phyloP scores from a whole-genome alignment of 139 green algal species.

The Tetratostichococcus sp. region DNA sequence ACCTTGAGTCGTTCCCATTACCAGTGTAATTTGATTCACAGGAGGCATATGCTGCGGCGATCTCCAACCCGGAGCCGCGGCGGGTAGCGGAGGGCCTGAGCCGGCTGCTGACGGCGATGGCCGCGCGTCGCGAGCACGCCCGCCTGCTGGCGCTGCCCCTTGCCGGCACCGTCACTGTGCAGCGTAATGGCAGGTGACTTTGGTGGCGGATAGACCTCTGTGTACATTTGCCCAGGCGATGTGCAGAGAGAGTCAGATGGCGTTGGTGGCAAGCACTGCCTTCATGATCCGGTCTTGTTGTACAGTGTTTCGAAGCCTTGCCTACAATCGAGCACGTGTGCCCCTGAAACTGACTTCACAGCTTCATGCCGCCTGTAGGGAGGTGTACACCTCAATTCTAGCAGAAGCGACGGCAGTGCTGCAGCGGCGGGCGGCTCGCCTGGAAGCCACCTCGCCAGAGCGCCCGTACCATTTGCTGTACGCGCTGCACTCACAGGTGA shows the following conservation, averaged over 20 bases:
- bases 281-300: no score
- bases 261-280: no score
- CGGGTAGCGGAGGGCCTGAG: slow-evolving; percentile 33
- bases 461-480: slow-evolving; percentile 27
- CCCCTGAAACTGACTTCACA: not conserved
- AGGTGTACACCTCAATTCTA: slow-evolving; percentile 9
- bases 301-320: no score
- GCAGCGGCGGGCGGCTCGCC: slow-evolving; percentile 11
- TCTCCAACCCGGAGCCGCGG: slow-evolving; percentile 23
- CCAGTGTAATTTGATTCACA: slow-evolving; percentile 1
- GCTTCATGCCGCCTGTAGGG: not conserved
- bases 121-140: slow-evolving; percentile 2
- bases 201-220: no score
- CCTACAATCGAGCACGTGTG: no score
- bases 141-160: slow-evolving; percentile 29
- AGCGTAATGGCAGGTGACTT: not conserved
- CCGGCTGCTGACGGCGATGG: slow-evolving; percentile 21
- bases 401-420: slow-evolving; percentile 25
- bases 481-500: not conserved
- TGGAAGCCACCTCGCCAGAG: slow-evolving; percentile 9
- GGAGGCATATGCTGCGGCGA: slow-evolving; percentile 35
- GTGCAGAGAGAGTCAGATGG: no score
- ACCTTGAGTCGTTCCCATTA: no score
- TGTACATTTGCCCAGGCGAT: no score
- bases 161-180: not conserved